Conservation (phyloP, 1,139 yeast genomes). For the Diutina sp. region DNA sequence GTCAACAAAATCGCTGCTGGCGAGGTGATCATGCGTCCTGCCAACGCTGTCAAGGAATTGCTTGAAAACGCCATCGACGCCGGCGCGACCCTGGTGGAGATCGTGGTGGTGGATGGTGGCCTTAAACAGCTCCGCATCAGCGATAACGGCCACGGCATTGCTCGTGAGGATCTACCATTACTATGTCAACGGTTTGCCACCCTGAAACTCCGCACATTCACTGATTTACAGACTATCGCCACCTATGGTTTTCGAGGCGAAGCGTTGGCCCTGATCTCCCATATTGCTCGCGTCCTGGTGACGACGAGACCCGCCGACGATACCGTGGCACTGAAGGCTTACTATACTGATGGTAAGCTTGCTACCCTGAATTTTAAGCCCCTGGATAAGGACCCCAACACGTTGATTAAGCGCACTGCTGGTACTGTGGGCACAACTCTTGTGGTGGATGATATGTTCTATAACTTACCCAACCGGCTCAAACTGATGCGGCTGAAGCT, state of each 20-base stretch:
- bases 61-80: constrained; percentile 47
- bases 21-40: constrained; percentile 88
- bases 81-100: constrained; percentile 31
- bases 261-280: constrained; percentile 49
- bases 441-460: constrained; percentile 78
- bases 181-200: constrained; percentile 49
- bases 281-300: constrained; percentile 57
- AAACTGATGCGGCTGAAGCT: constrained; percentile 50
- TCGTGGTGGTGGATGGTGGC: constrained; percentile 43
- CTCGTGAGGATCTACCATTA: constrained; percentile 29
- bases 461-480: constrained; percentile 72
- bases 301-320: constrained; percentile 55
- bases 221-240: constrained; percentile 32
- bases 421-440: constrained; percentile 84
- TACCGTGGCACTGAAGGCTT: constrained; percentile 57
- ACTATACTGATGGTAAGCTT: constrained; percentile 52
- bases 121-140: constrained; percentile 36
- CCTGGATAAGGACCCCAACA: constrained; percentile 8
- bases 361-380: constrained; percentile 23
- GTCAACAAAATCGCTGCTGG: constrained; percentile 95
- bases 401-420: constrained; percentile 63
- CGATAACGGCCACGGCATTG: constrained; percentile 42
- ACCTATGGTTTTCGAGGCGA: constrained; percentile 56
- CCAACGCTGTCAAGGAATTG: constrained; percentile 54
- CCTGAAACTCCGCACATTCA: constrained; percentile 35